These are phyloP conservation scores for Talaromyces proteolyticus DNA, from an alignment of 495 filamentous ascomycete genomes.

Conservation along the genomic window DNA sequence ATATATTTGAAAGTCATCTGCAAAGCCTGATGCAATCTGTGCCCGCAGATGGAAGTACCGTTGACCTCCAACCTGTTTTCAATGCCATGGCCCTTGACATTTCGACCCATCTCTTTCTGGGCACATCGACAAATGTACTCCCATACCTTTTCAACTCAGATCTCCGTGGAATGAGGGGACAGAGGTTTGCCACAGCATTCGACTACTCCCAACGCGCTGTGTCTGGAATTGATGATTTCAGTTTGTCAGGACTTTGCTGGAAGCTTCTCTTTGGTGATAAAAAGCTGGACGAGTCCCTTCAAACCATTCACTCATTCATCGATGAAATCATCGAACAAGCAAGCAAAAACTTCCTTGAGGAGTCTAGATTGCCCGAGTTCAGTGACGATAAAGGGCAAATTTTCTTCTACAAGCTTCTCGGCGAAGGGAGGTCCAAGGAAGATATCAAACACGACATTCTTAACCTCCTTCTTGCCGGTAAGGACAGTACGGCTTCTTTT, in stretches of 20 bases:
- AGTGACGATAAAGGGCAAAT: constrained; percentile 21
- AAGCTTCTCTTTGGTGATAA: constrained; percentile 40
- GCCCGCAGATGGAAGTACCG: constrained; percentile 37
- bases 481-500: constrained; percentile 48
- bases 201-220: constrained; percentile 30
- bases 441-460: constrained; percentile 10
- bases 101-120: constrained; percentile 62
- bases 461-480: constrained; percentile 45
- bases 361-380: constrained; percentile 4
- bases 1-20: constrained; percentile 57
- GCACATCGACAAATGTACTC: constrained; percentile 13
- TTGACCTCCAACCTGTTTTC: constrained; percentile 58
- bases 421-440: background rate
- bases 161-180: background rate
- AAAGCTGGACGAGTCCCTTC: constrained; percentile 33
- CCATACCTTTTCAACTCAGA: background rate
- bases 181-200: constrained; percentile 35
- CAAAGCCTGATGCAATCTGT: constrained; percentile 37
- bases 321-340: constrained; percentile 36
- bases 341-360: background rate
- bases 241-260: constrained; percentile 46
- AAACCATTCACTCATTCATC: constrained; percentile 44
- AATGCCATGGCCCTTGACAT: constrained; percentile 61
- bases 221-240: constrained; percentile 14
- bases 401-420: constrained; percentile 25